Conservation (phyloP, 1,139 yeast genomes). For the Barnettozyma hawaiiensis region DNA sequence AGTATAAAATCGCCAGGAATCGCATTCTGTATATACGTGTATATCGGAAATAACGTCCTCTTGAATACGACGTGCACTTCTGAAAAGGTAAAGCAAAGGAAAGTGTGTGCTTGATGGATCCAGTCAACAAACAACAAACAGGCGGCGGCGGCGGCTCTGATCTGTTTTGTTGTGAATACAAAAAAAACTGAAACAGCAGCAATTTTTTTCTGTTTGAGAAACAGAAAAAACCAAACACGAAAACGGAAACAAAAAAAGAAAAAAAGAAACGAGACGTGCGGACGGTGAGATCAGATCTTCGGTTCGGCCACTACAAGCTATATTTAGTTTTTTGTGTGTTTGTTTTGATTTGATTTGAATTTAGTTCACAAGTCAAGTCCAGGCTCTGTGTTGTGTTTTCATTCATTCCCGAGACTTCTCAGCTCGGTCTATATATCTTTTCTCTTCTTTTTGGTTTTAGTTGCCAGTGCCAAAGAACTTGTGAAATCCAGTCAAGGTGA, state of each 20-base stretch:
- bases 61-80: no score
- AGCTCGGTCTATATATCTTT: background rate
- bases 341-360: no score
- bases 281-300: no score
- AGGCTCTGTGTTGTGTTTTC: background rate
- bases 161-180: no score
- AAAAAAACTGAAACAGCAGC: no score
- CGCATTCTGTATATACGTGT: background rate
- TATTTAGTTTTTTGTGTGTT: background rate
- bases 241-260: background rate
- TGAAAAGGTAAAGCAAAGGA: no score
- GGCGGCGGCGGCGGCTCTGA: no score
- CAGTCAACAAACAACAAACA: background rate
- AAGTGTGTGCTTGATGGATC: no score
- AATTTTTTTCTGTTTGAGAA: background rate
- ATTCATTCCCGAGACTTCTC: no score
- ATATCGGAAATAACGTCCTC: no score
- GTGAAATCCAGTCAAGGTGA: constrained; percentile 53
- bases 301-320: background rate
- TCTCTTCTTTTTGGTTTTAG: constrained; percentile 5
- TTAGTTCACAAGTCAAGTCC: no score
- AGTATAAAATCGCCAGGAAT: constrained; percentile 9
- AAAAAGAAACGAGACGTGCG: background rate
- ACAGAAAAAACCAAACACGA: background rate
- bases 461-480: constrained; percentile 32